Conservation (phyloP, 768 basidiomycete species). For the Kwoniella shandongensis region DNA sequence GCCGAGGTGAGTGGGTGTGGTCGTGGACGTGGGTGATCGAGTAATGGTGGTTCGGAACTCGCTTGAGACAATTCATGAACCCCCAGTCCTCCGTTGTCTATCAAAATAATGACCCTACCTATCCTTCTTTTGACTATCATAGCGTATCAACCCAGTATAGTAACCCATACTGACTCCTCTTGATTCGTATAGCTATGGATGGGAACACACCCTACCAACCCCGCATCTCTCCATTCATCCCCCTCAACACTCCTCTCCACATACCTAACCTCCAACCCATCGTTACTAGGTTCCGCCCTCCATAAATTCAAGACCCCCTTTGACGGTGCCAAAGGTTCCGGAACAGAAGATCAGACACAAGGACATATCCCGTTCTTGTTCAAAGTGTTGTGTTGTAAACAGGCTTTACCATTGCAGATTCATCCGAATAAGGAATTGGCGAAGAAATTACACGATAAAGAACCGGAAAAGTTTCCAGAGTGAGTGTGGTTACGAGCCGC, state of each 20-base stretch:
- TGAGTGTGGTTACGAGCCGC: constrained; percentile 13
- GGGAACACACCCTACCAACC: constrained; percentile 46
- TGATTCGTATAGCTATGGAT: constrained; percentile 39
- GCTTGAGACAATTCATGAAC: too few species aligned
- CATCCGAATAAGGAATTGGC: constrained; percentile 48
- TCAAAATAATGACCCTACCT: too few species aligned
- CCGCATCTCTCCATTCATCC: constrained; percentile 26
- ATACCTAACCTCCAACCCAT: constrained; percentile 20
- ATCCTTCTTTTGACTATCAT: too few species aligned
- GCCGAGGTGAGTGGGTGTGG: constrained; percentile 27
- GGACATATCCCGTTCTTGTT: constrained; percentile 47
- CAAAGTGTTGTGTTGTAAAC: constrained; percentile 47
- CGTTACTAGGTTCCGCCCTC: constrained; percentile 28
- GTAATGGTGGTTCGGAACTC: too few species aligned
- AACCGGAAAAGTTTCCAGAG: constrained; percentile 45
- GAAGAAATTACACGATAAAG: constrained; percentile 37
- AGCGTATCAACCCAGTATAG: too few species aligned
- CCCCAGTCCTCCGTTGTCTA: too few species aligned
- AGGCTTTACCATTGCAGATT: constrained; percentile 50
- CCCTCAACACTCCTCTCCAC: constrained; percentile 15
- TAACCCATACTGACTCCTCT: not conserved
- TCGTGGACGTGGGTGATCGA: too few species aligned
- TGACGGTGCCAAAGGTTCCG: constrained; percentile 16
- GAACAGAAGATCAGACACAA: constrained; percentile 18
- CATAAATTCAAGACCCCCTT: constrained; percentile 24